Evolutionary conservation across 495 filamentous ascomycete genomes (phyloP).

Genomic region (Podospora comata): DNA sequence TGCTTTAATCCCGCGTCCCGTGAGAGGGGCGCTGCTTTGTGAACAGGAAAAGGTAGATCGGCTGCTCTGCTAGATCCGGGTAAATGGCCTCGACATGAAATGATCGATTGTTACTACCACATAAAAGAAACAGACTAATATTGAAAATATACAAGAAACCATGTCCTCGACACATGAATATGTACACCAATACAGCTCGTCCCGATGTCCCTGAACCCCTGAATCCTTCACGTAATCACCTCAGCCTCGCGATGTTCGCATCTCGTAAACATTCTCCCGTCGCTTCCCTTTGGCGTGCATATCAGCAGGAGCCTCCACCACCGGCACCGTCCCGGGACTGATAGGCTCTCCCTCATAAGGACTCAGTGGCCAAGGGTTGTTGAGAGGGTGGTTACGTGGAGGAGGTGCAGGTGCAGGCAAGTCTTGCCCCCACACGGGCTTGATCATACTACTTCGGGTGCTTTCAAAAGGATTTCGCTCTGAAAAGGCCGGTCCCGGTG

Average conservation of each 20-base stretch:
- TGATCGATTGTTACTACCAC: not conserved
- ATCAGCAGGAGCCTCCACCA: not conserved
- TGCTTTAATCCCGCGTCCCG: constrained; percentile 4
- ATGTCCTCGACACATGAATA: not conserved
- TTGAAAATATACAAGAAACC: not conserved
- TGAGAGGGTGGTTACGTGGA: not conserved
- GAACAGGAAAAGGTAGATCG: not conserved
- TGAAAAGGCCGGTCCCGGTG: not conserved
- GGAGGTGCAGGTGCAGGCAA: not conserved
- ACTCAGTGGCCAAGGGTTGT: not conserved
- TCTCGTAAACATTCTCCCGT: not conserved
- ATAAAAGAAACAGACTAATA: too few relatives aligned
- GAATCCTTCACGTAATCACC: not conserved
- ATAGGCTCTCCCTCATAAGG: not conserved
- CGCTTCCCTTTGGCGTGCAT: not conserved
- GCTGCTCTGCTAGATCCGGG: not conserved
- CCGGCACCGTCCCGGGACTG: not conserved
- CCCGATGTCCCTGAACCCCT: not conserved
- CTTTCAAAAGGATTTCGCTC: not conserved
- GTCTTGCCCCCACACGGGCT: not conserved
- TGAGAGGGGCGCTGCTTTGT: not conserved
- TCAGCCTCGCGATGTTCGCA: not conserved
- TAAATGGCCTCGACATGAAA: not conserved
- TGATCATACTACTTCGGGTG: not conserved
- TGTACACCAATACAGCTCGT: not conserved